Base-by-base conservation (phyloP, 306 rosid species). In the Prinsepia uniflora region DNA sequence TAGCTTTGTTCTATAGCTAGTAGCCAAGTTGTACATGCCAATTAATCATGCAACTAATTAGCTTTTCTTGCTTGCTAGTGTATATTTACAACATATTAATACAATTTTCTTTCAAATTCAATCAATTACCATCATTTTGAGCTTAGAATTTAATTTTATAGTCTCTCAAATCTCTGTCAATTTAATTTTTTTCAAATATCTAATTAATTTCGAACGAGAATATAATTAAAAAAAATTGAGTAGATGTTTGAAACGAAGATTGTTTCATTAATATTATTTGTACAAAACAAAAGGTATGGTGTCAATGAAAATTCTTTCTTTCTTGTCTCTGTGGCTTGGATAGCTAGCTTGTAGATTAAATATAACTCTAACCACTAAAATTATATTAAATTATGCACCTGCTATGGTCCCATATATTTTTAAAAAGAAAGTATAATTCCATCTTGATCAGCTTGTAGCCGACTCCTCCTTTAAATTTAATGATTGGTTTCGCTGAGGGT, bases 401-500 rank as follows among this genome's bases (percentile, higher is more conserved):
- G 41, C 74, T 65, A 55, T 42, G 64, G 22, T 46, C 54, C 74
- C 54, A 20, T 24, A n/a, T n/a, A n/a, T 41, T 24, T 34, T 13
- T 13, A 59, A 22, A 11, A 59, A 59, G 15, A 0, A 59, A 34
- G 44, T 7, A 24, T 22, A 22, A 12, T 22, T 14, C 4, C 4
- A 56, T 17, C 41, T 69, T 54, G 39, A 34, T 49, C 20, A 70
- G 74, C 65, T 42, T 70, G 42, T 20, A 5, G 54, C 13, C 24
- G 20, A 22, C 74, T 54, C 20, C 64, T 42, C 53, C 22, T 55
- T 41, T 3, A 42, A 22, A 55, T 55, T 30, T 12, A 70, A 20
- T 55, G 3, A 60, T 43, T 42, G 68, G 70, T 46, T 46, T 59
- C 22, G 70, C 58, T n/a, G 66, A 56, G 41, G 84, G 72, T 63